Base-by-base conservation (phyloP, 345 rosid species). In the Tarenaya hassleriana region DNA sequence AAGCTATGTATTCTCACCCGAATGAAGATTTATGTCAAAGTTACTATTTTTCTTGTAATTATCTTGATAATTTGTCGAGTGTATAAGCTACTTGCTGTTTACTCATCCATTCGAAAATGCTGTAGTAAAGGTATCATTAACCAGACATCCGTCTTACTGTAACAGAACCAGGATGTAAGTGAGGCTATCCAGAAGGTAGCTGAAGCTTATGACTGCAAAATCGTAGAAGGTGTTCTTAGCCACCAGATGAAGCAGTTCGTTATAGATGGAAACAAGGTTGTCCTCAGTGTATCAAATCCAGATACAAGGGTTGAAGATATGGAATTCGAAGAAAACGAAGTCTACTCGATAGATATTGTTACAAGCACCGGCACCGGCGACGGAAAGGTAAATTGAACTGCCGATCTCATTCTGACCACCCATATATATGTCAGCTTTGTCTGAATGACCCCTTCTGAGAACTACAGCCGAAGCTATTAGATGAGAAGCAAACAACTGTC, bases 121-220 rank as follows among this genome's bases (percentile, higher is more conserved):
- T 47, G 50, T 44, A 41, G 17, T 15, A 47, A 29, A 44, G 49
- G 50, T 14, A 1, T n/a, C n/a, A n/a, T 45, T 68, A 31, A 42
- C 13, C 17, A 16, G 15, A 7, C 17, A 1, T 52, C 33, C 29
- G 29, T 41, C 34, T 16, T 52, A 47, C 29, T 61, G 7, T 77
- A 73, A 63, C 81, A 88, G 99, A 94, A 94, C 77, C 74, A 86
- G 62, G 95, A 79, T 54, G 99, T 94, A n/a, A 78, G 85, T 14
- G 97, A 94, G 48, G 99, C 99, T 8, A 83, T 94, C 31, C 95
- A 94, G 76, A 94, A 94, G 61, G 95, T 88, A 58, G 99, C 95
- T 50, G 80, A 77, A 52, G 95, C 99, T 50, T 83, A 83, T 72
- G 99, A 86, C 73, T 94, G 99, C 78, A 94, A 88, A 68, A 81